Conservation (phyloP, 2,329 filamentous ascomycete genomes). For the Claviceps maximensis region DNA sequence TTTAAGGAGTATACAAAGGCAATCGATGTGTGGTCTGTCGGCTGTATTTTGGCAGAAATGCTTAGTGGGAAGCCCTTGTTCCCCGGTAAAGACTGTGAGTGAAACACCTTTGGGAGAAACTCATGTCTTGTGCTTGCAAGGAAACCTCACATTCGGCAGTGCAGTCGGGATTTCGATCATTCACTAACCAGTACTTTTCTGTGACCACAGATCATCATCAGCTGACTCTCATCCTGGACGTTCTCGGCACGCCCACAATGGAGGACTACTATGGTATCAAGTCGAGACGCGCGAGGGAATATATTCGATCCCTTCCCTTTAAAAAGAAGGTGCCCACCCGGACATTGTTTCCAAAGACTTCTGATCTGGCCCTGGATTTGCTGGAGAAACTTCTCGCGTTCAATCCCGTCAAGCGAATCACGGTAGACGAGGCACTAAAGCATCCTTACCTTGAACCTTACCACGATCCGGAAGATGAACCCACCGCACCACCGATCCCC, state of each 20-base stretch:
- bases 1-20: conserved; percentile 99
- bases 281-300: conserved; percentile 89
- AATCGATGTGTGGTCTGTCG: conserved; percentile 98
- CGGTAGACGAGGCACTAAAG: conserved; percentile 90
- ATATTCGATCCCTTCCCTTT: conserved; percentile 94
- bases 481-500: conserved; percentile 88
- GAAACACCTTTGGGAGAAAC: neutral
- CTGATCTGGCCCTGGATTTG: conserved; percentile 85
- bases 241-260: conserved; percentile 97
- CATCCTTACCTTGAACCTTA: conserved; percentile 98
- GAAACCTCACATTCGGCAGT: neutral
- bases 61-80: conserved; percentile 95
- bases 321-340: conserved; percentile 99
- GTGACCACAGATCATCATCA: conserved; percentile 73
- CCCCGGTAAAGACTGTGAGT: conserved; percentile 91
- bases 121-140: neutral
- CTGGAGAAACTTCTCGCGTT: conserved; percentile 93
- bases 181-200: neutral
- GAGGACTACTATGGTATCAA: conserved; percentile 99
- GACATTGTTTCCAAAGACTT: conserved; percentile 96
- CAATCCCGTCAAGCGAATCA: conserved; percentile 97
- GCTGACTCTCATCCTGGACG: conserved; percentile 89
- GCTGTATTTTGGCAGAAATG: conserved; percentile 97
- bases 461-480: conserved; percentile 97
- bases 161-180: neutral